Evolutionary conservation across 140 eudicot species (phyloP).

Genomic region (Cichorium intybus): DNA sequence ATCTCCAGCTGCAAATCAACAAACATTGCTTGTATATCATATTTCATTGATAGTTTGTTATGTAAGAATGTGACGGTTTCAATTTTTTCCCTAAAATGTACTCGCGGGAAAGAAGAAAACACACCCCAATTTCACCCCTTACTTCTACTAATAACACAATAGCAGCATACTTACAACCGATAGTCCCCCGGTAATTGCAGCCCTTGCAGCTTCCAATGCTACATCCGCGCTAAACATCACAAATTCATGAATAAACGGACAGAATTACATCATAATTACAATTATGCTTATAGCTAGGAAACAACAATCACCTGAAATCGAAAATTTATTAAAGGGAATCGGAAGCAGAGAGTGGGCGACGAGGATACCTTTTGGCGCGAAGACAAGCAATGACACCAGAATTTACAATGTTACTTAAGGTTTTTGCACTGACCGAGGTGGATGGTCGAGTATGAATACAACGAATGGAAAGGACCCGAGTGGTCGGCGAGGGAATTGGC

Average conservation of each 20-base stretch:
- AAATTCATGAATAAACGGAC: background rate
- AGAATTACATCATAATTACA: background rate
- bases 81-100: too few relatives aligned
- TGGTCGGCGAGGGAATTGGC: background rate
- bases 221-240: slow-evolving; percentile 58
- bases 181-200: slow-evolving; percentile 77
- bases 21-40: slow-evolving; percentile 18
- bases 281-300: background rate
- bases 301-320: background rate
- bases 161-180: slow-evolving; percentile 52
- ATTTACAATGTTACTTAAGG: slow-evolving; percentile 42
- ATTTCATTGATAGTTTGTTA: too few relatives aligned
- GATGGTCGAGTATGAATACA: slow-evolving; percentile 17
- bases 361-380: slow-evolving; percentile 59
- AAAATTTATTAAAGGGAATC: background rate
- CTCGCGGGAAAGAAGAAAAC: too few relatives aligned
- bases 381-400: slow-evolving; percentile 82
- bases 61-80: too few relatives aligned
- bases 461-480: background rate
- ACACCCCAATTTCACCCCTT: too few relatives aligned
- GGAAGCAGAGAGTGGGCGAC: background rate
- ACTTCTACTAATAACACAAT: background rate
- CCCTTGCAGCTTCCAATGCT: slow-evolving; percentile 85
- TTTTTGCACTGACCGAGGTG: slow-evolving; percentile 7
- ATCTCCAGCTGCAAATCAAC: slow-evolving; percentile 66